A percentile compares a stretch with the other conserved stretches of the same genome.
Conservation (phyloP, 1,284 basidiomycete species). For the Schizophyllum commune region DNA sequence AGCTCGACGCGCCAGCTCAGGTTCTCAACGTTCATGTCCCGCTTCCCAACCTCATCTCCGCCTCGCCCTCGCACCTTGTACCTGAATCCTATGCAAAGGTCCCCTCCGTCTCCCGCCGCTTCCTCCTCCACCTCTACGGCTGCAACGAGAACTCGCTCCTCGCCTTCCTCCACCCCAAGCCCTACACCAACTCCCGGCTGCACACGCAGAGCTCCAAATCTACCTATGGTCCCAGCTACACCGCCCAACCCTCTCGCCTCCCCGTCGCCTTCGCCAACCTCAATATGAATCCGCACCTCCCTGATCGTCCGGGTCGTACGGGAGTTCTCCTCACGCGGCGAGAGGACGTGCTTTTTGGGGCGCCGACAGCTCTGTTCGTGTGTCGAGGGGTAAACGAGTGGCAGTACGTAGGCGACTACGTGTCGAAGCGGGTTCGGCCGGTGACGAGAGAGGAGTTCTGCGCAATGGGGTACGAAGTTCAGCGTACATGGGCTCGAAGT, state of each 20-base stretch:
- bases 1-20: not conserved
- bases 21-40: not conserved
- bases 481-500: not conserved
- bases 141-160: not conserved
- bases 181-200: not conserved
- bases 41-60: not conserved
- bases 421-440: not conserved
- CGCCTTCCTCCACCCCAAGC: not conserved
- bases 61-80: not conserved
- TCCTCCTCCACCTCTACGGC: not conserved
- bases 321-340: not conserved
- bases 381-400: not conserved
- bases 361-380: not conserved
- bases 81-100: not conserved
- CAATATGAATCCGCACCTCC: not conserved
- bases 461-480: not conserved
- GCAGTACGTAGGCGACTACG: not conserved
- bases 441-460: not conserved
- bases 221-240: too few relatives aligned
- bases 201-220: not conserved
- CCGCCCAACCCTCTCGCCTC: not conserved
- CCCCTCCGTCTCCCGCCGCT: not conserved
- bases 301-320: too few relatives aligned
- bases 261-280: not conserved
- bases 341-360: not conserved